Percentiles rank a stretch among this genome's conserved stretches.
These are phyloP conservation scores for Staphylotrichum longicolle DNA, from an alignment of 495 filamentous ascomycete species.

Conservation along the genomic window DNA sequence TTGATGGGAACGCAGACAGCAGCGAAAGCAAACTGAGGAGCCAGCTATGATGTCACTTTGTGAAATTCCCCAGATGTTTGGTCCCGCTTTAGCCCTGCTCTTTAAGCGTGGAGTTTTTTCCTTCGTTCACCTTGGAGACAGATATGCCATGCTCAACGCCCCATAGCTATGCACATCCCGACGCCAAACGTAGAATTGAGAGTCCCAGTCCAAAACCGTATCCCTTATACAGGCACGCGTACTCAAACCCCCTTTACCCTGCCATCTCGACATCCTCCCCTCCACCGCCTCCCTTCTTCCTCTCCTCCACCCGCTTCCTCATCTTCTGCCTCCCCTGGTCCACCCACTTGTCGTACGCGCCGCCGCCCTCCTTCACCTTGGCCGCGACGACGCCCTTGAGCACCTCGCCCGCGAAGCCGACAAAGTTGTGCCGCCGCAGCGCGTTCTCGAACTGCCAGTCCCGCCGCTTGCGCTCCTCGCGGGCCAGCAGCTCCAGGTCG, in stretches of 20 bases:
- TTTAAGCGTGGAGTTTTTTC: background rate
- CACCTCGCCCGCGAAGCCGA: constrained; percentile 90
- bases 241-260: constrained; percentile 24
- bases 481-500: constrained; percentile 70
- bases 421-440: constrained; percentile 88
- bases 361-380: constrained; percentile 65
- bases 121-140: background rate
- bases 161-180: background rate
- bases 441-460: constrained; percentile 97
- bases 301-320: constrained; percentile 58
- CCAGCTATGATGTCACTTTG: too few species aligned
- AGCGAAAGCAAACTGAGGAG: too few species aligned
- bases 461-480: constrained; percentile 79
- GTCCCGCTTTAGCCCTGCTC: background rate
- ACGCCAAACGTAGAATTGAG: background rate
- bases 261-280: constrained; percentile 47
- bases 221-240: background rate
- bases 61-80: too few species aligned
- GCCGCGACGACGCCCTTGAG: constrained; percentile 74
- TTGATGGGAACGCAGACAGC: too few species aligned
- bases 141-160: background rate
- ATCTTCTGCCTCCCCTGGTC: constrained; percentile 70
- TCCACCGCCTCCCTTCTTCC: constrained; percentile 40
- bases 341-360: constrained; percentile 77
- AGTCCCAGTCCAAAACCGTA: background rate